These are phyloP conservation scores for Claviceps digitariae DNA, from an alignment of 2,329 filamentous ascomycete genomes.

Conservation along the genomic window DNA sequence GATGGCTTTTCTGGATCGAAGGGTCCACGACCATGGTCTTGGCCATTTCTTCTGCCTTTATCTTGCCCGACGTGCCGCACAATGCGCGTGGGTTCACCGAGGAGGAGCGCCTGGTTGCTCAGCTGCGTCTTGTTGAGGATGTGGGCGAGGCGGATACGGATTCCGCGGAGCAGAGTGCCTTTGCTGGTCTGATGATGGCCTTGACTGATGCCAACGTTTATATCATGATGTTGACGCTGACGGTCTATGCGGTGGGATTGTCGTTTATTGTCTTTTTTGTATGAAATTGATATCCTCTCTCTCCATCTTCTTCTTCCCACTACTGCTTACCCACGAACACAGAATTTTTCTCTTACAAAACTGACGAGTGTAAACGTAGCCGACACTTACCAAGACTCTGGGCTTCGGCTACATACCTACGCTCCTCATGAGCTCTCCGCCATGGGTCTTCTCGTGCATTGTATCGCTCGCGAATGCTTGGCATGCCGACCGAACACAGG, in stretches of 20 bases:
- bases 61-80: slow-evolving; percentile 40
- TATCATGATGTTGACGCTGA: slow-evolving; percentile 48
- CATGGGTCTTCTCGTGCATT: slow-evolving; percentile 45
- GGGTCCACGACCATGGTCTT: slow-evolving; percentile 37
- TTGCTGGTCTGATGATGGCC: slow-evolving; percentile 43
- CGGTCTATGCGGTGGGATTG: slow-evolving; percentile 44
- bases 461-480: slow-evolving; percentile 41
- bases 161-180: slow-evolving; percentile 31
- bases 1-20: slow-evolving; percentile 49
- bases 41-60: slow-evolving; percentile 31
- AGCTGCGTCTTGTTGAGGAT: slow-evolving; percentile 42
- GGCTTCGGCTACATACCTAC: slow-evolving; percentile 39
- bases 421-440: slow-evolving; percentile 41
- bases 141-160: slow-evolving; percentile 43
- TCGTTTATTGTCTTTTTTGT: slow-evolving; percentile 43
- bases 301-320: neutral
- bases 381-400: slow-evolving; percentile 37
- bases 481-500: slow-evolving; percentile 40
- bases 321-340: neutral
- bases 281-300: slow-evolving; percentile 6
- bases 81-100: slow-evolving; percentile 45
- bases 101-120: slow-evolving; percentile 41
- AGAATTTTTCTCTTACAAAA: neutral
- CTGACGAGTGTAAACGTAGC: slow-evolving; percentile 17
- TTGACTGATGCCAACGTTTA: slow-evolving; percentile 49